A percentile compares a stretch with the other conserved stretches of the same genome.
Evolutionary conservation across 768 basidiomycete species (phyloP).

Genomic region (Galerina marginata): DNA sequence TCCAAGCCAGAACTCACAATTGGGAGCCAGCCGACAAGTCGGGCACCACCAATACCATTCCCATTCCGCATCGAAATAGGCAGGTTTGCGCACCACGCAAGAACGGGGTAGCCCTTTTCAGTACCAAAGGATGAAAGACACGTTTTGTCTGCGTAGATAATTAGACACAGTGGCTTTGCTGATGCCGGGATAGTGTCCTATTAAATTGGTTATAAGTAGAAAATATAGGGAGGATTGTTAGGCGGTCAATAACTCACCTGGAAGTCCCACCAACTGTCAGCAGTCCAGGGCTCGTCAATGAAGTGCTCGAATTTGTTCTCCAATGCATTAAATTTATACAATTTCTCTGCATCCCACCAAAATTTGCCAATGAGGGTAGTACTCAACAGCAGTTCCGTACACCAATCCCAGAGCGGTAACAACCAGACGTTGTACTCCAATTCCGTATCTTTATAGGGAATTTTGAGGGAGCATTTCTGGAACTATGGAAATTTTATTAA

Average conservation of each 20-base stretch:
- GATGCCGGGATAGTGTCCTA: slow-evolving; percentile 24
- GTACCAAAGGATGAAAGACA: slow-evolving; percentile 43
- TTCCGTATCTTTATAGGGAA: background rate
- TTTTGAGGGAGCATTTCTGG: background rate
- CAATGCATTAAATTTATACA: background rate
- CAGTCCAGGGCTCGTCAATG: slow-evolving; percentile 44
- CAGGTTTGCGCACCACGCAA: slow-evolving; percentile 38
- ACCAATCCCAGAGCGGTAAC: slow-evolving; percentile 7
- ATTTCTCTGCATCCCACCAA: slow-evolving; percentile 1
- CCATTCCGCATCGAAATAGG: slow-evolving; percentile 38
- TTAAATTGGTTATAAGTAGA: background rate
- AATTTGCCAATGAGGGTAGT: background rate
- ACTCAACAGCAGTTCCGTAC: background rate
- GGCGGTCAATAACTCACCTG: slow-evolving; percentile 31
- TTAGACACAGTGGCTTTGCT: slow-evolving; percentile 33
- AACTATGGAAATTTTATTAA: background rate
- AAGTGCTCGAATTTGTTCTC: slow-evolving; percentile 30
- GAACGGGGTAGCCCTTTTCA: slow-evolving; percentile 42
- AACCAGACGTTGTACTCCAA: background rate
- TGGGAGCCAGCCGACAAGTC: slow-evolving; percentile 44
- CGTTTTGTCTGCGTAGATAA: slow-evolving; percentile 48
- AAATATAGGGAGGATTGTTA: too few species aligned
- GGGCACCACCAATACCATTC: slow-evolving; percentile 36
- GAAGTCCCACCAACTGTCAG: slow-evolving; percentile 38
- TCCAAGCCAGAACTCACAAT: slow-evolving; percentile 31